Conservation (phyloP, 805 yeast genomes). For the Wickerhamiella cacticola region DNA sequence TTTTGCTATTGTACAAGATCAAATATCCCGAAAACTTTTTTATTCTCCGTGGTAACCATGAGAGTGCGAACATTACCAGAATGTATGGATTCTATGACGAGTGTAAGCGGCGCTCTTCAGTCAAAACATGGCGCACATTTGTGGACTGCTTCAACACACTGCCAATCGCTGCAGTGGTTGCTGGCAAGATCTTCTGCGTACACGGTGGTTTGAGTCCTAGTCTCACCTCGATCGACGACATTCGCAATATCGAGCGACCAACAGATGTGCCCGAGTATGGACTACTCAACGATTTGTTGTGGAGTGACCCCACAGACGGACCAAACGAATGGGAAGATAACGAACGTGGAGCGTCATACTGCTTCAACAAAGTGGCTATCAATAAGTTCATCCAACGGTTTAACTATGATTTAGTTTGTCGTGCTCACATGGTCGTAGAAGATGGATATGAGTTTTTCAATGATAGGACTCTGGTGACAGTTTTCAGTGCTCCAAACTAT, state of each 20-base stretch:
- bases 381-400: constrained; percentile 63
- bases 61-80: constrained; percentile 91
- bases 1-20: constrained; percentile 83
- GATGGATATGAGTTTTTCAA: constrained; percentile 71
- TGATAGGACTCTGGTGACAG: constrained; percentile 58
- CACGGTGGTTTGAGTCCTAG: constrained; percentile 79
- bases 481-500: constrained; percentile 63
- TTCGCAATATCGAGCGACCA: constrained; percentile 61
- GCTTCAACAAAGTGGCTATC: constrained; percentile 67
- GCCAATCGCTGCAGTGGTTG: constrained; percentile 92
- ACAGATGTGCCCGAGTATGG: constrained; percentile 83
- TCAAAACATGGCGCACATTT: constrained; percentile 88
- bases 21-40: constrained; percentile 95
- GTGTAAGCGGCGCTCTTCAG: constrained; percentile 84
- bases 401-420: constrained; percentile 67
- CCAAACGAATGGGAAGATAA: constrained; percentile 80
- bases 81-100: constrained; percentile 97
- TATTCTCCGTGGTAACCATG: constrained; percentile 88
- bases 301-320: constrained; percentile 82
- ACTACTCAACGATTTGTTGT: constrained; percentile 57
- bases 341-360: constrained; percentile 73
- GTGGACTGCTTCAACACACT: constrained; percentile 90
- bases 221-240: constrained; percentile 60
- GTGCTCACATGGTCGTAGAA: constrained; percentile 83
- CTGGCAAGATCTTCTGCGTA: constrained; percentile 85